These are phyloP conservation scores for Aspergillus campestris DNA, from an alignment of 495 filamentous ascomycete species.

Conservation along the genomic window DNA sequence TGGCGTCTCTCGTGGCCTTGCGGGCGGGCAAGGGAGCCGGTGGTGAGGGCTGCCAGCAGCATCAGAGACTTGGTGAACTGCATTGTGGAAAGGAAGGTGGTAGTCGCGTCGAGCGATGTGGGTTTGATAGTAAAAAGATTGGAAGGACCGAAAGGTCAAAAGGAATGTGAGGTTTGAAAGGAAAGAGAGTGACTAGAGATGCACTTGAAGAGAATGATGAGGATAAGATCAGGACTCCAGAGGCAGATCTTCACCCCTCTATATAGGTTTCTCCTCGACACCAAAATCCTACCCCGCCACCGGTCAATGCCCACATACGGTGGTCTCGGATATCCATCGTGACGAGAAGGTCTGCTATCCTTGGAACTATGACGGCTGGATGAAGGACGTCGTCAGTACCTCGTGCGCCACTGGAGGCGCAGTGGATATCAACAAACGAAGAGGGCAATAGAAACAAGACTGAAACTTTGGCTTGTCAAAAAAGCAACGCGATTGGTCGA, in stretches of 20 bases:
- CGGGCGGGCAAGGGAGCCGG: conserved; percentile 16
- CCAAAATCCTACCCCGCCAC: not conserved
- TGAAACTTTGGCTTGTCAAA: no score
- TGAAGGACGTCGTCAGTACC: no score
- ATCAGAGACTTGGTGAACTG: conserved; percentile 29
- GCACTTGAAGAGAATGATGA: not conserved
- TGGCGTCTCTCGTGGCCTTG: conserved; percentile 22
- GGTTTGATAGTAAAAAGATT: not conserved
- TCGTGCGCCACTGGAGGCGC: no score
- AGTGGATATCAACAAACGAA: no score
- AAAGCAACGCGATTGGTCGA: no score
- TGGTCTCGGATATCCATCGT: no score
- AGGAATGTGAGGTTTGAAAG: conserved; percentile 5
- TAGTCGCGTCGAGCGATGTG: conserved; percentile 3
- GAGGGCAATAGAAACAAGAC: no score
- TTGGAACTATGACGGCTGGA: no score
- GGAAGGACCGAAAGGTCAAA: conserved; percentile 1
- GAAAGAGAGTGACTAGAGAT: not conserved
- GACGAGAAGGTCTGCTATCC: no score
- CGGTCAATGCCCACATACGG: no score
- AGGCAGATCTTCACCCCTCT: not conserved
- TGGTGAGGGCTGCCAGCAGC: conserved; percentile 29
- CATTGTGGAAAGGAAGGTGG: conserved; percentile 15
- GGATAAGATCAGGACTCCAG: not conserved
- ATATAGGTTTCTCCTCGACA: not conserved